Evolutionary conservation across 164 flowering plant species (phyloP).

Genomic region (Litsea cubeba): DNA sequence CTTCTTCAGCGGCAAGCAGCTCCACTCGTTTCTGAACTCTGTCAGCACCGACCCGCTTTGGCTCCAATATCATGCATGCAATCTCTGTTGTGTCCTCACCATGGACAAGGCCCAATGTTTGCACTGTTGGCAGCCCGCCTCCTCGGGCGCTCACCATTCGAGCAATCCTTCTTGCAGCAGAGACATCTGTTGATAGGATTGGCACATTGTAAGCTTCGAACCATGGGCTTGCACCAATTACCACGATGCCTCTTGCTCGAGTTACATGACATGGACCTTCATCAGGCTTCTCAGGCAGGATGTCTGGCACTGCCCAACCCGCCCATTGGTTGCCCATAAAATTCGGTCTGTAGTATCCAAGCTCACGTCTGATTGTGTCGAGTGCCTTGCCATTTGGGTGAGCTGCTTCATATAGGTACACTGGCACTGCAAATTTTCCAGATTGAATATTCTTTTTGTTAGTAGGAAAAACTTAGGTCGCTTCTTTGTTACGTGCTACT

Average conservation of each 20-base stretch:
- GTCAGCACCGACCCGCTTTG: slow-evolving; percentile 62
- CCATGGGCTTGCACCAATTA: slow-evolving; percentile 70
- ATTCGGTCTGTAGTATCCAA: slow-evolving; percentile 62
- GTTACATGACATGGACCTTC: slow-evolving; percentile 48
- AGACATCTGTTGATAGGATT: slow-evolving; percentile 47
- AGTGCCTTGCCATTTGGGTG: slow-evolving; percentile 57
- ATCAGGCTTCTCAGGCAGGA: slow-evolving; percentile 44
- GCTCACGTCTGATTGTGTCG: slow-evolving; percentile 57
- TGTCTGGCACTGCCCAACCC: slow-evolving; percentile 46
- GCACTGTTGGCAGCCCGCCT: slow-evolving; percentile 78
- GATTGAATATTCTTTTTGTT: too few relatives aligned
- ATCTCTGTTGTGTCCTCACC: slow-evolving; percentile 65
- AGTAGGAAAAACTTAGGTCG: too few relatives aligned
- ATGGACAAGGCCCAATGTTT: slow-evolving; percentile 61
- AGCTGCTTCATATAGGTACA: slow-evolving; percentile 64
- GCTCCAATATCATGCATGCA: slow-evolving; percentile 68
- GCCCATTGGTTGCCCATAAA: slow-evolving; percentile 57
- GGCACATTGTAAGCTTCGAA: slow-evolving; percentile 62
- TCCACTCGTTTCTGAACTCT: slow-evolving; percentile 57
- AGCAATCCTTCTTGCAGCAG: slow-evolving; percentile 47
- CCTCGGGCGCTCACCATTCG: slow-evolving; percentile 66
- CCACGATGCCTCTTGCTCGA: slow-evolving; percentile 41
- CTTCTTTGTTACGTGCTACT: too few relatives aligned
- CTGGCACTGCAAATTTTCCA: slow-evolving; percentile 50
- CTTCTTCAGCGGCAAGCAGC: slow-evolving; percentile 55